A percentile compares a stretch with the other conserved stretches of the same genome.
phyloP scores from a whole-genome alignment of 371 early-diverging fungal genomes.

The Entomophthora muscae region DNA sequence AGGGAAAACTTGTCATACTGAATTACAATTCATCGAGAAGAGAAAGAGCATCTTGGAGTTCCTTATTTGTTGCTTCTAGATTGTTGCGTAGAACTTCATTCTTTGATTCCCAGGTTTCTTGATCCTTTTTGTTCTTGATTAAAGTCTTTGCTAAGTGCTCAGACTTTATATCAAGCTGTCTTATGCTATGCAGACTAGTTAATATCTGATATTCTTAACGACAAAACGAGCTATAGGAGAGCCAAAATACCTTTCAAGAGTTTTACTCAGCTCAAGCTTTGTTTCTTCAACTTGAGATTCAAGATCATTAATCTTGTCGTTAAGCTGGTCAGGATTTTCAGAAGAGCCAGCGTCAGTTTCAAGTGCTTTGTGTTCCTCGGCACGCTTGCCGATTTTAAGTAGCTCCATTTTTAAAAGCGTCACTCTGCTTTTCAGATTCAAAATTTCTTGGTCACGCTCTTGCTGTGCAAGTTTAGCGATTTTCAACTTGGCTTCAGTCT shows the following conservation, averaged over 20 bases:
- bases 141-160: slow-evolving; percentile 5
- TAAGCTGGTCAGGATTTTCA: slow-evolving; percentile 8
- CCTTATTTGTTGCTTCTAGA: slow-evolving; percentile 6
- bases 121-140: slow-evolving; percentile 2
- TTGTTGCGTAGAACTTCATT: background rate
- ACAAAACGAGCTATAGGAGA: background rate
- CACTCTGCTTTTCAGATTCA: slow-evolving; percentile 4
- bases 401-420: slow-evolving; percentile 6
- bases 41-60: slow-evolving; percentile 3
- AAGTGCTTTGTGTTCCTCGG: slow-evolving; percentile 7
- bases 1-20: too few species aligned
- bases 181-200: background rate
- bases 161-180: slow-evolving; percentile 3
- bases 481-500: slow-evolving; percentile 4
- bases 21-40: slow-evolving; percentile 5
- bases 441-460: slow-evolving; percentile 7
- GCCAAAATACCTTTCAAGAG: slow-evolving; percentile 9
- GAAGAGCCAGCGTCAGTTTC: background rate
- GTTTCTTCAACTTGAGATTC: slow-evolving; percentile 3
- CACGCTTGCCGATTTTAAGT: slow-evolving; percentile 7
- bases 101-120: slow-evolving; percentile 2
- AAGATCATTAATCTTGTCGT: slow-evolving; percentile 7
- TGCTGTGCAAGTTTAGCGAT: slow-evolving; percentile 5
- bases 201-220: background rate
- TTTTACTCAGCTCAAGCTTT: background rate